Conservation (phyloP, 1,139 yeast genomes). For the Hyphopichia khmerensis region DNA sequence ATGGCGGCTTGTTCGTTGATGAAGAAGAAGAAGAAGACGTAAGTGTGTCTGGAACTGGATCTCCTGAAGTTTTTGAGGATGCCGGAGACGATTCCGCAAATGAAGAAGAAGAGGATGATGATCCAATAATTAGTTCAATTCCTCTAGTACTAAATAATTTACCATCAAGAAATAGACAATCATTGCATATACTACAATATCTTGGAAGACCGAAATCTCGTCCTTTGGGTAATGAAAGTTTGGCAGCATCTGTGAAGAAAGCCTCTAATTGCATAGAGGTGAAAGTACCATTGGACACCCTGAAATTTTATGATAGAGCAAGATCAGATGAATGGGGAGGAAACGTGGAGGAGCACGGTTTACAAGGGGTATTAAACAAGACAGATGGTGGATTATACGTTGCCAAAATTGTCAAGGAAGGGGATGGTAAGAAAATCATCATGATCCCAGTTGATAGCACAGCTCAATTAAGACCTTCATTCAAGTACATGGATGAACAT, state of each 20-base stretch:
- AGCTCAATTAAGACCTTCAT: conserved; percentile 79
- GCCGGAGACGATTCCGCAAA: conserved; percentile 5
- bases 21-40: conserved; percentile 16
- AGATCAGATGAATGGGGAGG: conserved; percentile 67
- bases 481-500: conserved; percentile 67
- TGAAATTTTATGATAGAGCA: conserved; percentile 60
- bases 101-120: conserved; percentile 44
- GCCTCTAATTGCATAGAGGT: conserved; percentile 59
- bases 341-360: conserved; percentile 55
- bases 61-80: conserved; percentile 6
- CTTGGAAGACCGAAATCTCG: conserved; percentile 63
- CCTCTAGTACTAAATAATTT: conserved; percentile 52
- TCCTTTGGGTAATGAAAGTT: conserved; percentile 43
- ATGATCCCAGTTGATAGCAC: conserved; percentile 66
- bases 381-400: conserved; percentile 53
- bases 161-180: conserved; percentile 20
- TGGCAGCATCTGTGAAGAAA: conserved; percentile 59
- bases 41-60: conserved; percentile 3
- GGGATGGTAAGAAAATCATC: conserved; percentile 44
- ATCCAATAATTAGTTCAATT: conserved; percentile 74
- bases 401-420: conserved; percentile 28
- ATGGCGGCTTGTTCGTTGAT: conserved; percentile 10
- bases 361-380: conserved; percentile 65
- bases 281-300: conserved; percentile 67
- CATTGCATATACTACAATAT: conserved; percentile 57